Conservation (phyloP, 2,329 filamentous ascomycete genomes). For the Pseudocercospora macadamiae region DNA sequence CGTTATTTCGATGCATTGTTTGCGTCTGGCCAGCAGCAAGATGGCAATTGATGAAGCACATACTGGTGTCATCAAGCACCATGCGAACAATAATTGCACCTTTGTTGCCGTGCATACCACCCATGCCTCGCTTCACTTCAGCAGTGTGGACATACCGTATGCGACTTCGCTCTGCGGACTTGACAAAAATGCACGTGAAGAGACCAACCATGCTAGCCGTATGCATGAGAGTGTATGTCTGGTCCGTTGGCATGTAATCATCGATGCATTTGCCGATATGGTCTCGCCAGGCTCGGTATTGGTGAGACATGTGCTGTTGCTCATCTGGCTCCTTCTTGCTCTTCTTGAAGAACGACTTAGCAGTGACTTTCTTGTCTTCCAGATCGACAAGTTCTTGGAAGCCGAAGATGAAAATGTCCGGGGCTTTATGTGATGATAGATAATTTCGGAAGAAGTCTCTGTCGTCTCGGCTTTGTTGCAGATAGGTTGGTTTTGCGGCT, state of each 20-base stretch:
- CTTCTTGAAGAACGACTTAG: constrained; percentile 84
- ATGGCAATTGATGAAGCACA: constrained; percentile 98
- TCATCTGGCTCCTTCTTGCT: constrained; percentile 83
- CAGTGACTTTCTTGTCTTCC: constrained; percentile 95
- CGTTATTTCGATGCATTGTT: constrained; percentile 87
- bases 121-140: constrained; percentile 95
- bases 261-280: constrained; percentile 81
- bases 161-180: constrained; percentile 72
- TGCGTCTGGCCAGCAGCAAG: constrained; percentile 90
- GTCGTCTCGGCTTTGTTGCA: constrained; percentile 72
- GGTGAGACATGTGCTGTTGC: constrained; percentile 90
- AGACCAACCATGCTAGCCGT: constrained; percentile 89
- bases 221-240: constrained; percentile 83
- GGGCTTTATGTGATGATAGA: constrained; percentile 73
- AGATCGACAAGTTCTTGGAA: constrained; percentile 99
- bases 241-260: constrained; percentile 75
- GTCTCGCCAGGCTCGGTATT: constrained; percentile 95
- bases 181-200: constrained; percentile 95
- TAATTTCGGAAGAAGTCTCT: constrained; percentile 79
- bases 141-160: constrained; percentile 77
- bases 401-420: constrained; percentile 91
- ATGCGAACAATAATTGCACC: constrained; percentile 92
- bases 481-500: constrained; percentile 84
- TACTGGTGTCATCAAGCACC: constrained; percentile 85
- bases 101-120: constrained; percentile 94